Conservation (phyloP, 805 yeast genomes). For the Candida vartiovaarae region DNA sequence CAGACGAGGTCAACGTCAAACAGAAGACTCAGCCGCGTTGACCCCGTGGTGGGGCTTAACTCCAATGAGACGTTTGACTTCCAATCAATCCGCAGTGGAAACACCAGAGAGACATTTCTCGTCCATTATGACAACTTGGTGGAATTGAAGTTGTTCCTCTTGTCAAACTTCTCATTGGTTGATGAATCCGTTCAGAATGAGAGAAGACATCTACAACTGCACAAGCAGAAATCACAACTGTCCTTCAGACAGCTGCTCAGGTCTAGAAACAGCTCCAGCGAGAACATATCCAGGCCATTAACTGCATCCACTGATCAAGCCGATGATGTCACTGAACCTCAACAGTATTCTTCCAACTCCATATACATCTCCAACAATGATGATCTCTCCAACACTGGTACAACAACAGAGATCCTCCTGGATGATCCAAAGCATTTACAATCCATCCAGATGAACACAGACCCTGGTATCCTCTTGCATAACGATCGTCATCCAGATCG, state of each 20-base stretch:
- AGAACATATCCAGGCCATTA: not conserved
- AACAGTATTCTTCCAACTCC: constrained; percentile 14
- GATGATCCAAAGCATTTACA: constrained; percentile 31
- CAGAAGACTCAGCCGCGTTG: constrained; percentile 10
- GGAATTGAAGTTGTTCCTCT: constrained; percentile 41
- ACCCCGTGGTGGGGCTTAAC: constrained; percentile 13
- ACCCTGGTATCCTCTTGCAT: constrained; percentile 31
- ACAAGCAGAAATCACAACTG: constrained; percentile 16
- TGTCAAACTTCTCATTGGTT: constrained; percentile 31
- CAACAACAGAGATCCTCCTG: constrained; percentile 13
- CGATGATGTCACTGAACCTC: constrained; percentile 4
- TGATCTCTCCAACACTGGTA: constrained; percentile 6
- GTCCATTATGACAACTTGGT: constrained; percentile 55
- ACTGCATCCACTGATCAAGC: not conserved
- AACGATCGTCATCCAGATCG: constrained; percentile 5
- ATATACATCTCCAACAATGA: constrained; percentile 20
- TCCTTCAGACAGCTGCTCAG: constrained; percentile 19
- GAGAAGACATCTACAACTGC: constrained; percentile 13
- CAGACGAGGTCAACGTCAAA: not conserved
- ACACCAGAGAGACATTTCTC: constrained; percentile 37
- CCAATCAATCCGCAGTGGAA: constrained; percentile 28
- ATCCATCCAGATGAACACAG: constrained; percentile 27
- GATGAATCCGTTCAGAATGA: constrained; percentile 17
- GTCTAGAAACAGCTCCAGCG: constrained; percentile 1
- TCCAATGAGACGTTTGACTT: constrained; percentile 29